Evolutionary conservation across 805 yeast species (phyloP), one percentile per base, ranked within the genome.

Genomic region (Tetrapisispora iriomotensis): DNA sequence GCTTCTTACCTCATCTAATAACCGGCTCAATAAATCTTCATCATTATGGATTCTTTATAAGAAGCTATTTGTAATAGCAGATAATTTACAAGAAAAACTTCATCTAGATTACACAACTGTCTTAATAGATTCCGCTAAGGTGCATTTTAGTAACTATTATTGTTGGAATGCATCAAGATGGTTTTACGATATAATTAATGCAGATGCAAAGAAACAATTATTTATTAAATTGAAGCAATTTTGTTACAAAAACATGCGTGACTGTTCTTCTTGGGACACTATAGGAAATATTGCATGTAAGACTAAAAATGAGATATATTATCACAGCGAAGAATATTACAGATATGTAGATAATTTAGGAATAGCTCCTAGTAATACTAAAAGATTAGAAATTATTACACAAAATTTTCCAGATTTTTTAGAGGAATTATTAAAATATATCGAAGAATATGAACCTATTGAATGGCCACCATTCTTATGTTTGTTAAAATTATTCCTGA

Each of bases 101-200:
- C 18, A 27, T 3, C 12, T 43, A 4, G 34, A 46, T 6, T 52
- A 50, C 31, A 28, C 47, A 6, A 19, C 42, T 1, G 46, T 57
- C 0, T 49, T 60, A 9, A 17, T 56, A 2, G 33, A 31, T 6
- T 56, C 69, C 1, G 67, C 61, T 1, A 42, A 43, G 8, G 37
- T 50, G 4, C 71, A 66, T 42, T 45, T 50, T 15, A 53, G 65
- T 0, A 66, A 66, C 39, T 66, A 64, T 38, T 66, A 66, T 39
- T 57, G 68, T 6, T 66, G 70, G 68, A 56, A 59, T 38, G 54
- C 64, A n/a, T 35, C 55, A 8, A 49, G 58, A 22, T 64, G 65
- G 60, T 39, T 50, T 12, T 52, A 46, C 22, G 63, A 60, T 40
- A 38, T 49, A 8, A 36, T 51, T 1, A 39, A 51, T 8, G 23